Evolutionary conservation across 768 basidiomycete species (phyloP).

Genomic region (Tubosaeta sp.): DNA sequence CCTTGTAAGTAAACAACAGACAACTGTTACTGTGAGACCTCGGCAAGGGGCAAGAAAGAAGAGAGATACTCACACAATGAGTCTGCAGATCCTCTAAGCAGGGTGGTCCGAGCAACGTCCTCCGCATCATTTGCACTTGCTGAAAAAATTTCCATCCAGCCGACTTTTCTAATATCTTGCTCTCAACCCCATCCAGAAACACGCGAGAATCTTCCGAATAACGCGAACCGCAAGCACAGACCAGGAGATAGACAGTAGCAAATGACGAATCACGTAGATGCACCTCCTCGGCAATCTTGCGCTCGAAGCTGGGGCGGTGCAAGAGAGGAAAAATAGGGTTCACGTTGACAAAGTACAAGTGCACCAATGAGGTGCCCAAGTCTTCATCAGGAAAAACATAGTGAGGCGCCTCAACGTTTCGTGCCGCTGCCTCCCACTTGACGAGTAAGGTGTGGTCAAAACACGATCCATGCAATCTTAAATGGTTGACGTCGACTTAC

Average conservation of each 20-base stretch:
- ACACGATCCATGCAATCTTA: not conserved
- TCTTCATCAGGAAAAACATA: slow-evolving; percentile 49
- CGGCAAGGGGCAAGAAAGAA: slow-evolving; percentile 7
- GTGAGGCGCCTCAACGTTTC: slow-evolving; percentile 16
- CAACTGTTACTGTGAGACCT: slow-evolving; percentile 34
- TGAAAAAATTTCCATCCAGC: slow-evolving; percentile 50
- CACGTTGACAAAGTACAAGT: slow-evolving; percentile 57
- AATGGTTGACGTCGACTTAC: slow-evolving; percentile 19
- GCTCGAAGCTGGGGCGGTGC: slow-evolving; percentile 66
- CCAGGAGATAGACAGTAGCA: slow-evolving; percentile 55
- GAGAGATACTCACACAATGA: slow-evolving; percentile 44
- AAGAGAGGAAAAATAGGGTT: slow-evolving; percentile 66
- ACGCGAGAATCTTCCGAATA: slow-evolving; percentile 54
- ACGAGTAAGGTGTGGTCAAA: not conserved
- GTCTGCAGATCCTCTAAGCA: slow-evolving; percentile 69
- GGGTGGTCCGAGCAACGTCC: slow-evolving; percentile 52
- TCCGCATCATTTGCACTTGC: slow-evolving; percentile 55
- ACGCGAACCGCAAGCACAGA: slow-evolving; percentile 67
- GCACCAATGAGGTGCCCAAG: slow-evolving; percentile 49
- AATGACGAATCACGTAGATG: slow-evolving; percentile 53
- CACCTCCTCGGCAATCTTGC: slow-evolving; percentile 41
- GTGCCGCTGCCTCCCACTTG: slow-evolving; percentile 28
- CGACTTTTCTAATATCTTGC: slow-evolving; percentile 36
- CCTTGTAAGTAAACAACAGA: slow-evolving; percentile 51
- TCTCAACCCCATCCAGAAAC: slow-evolving; percentile 30